phyloP scores from a whole-genome alignment of 2,329 filamentous ascomycete species.

The Cordyceps militaris region DNA sequence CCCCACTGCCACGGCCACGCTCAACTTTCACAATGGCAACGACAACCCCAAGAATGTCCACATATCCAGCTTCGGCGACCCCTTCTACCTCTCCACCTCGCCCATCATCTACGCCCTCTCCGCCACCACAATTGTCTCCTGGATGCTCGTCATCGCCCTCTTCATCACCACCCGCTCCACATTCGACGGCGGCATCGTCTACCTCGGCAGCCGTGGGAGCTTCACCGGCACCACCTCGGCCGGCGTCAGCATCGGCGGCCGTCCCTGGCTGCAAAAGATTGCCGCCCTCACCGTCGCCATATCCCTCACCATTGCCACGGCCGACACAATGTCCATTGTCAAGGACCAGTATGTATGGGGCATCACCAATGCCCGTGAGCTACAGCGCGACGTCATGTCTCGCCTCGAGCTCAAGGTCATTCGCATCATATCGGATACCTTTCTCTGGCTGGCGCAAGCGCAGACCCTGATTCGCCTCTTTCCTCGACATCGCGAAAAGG shows the following conservation, averaged over 20 bases:
- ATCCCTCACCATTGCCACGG: constrained; percentile 87
- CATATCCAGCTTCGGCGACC: constrained; percentile 65
- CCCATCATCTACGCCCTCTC: constrained; percentile 91
- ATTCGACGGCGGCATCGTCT: constrained; percentile 75
- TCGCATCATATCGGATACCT: constrained; percentile 88
- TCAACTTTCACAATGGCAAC: constrained; percentile 22
- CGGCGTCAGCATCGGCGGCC: constrained; percentile 78
- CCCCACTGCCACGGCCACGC: constrained; percentile 18
- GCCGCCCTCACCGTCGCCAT: constrained; percentile 68
- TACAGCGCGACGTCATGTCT: constrained; percentile 74
- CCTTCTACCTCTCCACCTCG: constrained; percentile 89
- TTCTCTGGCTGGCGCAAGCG: constrained; percentile 94
- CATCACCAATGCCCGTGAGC: constrained; percentile 66
- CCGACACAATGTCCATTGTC: constrained; percentile 81
- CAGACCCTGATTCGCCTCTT: constrained; percentile 95
- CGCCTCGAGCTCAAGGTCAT: constrained; percentile 84
- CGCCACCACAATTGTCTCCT: constrained; percentile 83
- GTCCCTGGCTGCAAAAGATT: constrained; percentile 88
- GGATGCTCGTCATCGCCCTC: constrained; percentile 88
- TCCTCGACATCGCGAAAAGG: constrained; percentile 91
- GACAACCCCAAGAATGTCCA: constrained; percentile 17
- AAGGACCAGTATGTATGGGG: constrained; percentile 73
- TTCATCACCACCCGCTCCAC: constrained; percentile 93
- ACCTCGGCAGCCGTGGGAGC: constrained; percentile 72
- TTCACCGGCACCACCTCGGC: constrained; percentile 76